phyloP scores from a whole-genome alignment of 1,284 basidiomycete species.

The Boletus hoseneyae region DNA sequence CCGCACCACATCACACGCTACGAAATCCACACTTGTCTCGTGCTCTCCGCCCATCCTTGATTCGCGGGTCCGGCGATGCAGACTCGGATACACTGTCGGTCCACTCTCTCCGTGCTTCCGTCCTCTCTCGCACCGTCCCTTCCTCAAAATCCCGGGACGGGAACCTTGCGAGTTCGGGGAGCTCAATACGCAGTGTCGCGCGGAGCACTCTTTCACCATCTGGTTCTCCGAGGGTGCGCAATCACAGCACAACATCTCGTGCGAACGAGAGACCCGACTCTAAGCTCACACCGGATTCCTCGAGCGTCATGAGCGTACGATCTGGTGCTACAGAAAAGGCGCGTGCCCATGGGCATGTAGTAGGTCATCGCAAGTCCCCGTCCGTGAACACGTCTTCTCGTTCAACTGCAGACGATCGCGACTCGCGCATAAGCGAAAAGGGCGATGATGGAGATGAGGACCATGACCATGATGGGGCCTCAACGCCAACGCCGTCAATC shows the following conservation, averaged over 20 bases:
- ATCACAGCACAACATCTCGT: conserved; percentile 26
- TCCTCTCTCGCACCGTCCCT: conserved; percentile 49
- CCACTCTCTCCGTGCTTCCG: conserved; percentile 55
- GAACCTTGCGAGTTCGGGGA: conserved; percentile 19
- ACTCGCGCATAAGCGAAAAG: conserved; percentile 1
- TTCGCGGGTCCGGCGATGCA: conserved; percentile 30
- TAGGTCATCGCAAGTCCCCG: conserved; percentile 24
- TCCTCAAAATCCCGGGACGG: conserved; percentile 29
- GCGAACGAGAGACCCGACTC: conserved; percentile 54
- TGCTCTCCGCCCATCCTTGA: conserved; percentile 31
- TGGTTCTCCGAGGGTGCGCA: conserved; percentile 26
- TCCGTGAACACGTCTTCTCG: conserved; percentile 14
- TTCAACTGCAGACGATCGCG: conserved; percentile 2
- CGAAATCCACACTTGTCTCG: conserved; percentile 30
- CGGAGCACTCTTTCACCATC: conserved; percentile 38
- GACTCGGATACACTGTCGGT: conserved; percentile 46
- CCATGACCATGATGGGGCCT: conserved; percentile 16
- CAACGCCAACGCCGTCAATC: conserved; percentile 17
- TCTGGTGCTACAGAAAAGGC: conserved; percentile 25
- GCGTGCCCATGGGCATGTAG: conserved; percentile 12
- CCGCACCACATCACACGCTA: conserved; percentile 27
- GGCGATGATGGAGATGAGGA: conserved; percentile 10
- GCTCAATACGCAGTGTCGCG: conserved; percentile 46
- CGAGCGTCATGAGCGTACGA: conserved; percentile 23
- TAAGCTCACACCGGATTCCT: conserved; percentile 52